Conservation (phyloP, 345 rosid genomes). For the Euphorbia lathyris region DNA sequence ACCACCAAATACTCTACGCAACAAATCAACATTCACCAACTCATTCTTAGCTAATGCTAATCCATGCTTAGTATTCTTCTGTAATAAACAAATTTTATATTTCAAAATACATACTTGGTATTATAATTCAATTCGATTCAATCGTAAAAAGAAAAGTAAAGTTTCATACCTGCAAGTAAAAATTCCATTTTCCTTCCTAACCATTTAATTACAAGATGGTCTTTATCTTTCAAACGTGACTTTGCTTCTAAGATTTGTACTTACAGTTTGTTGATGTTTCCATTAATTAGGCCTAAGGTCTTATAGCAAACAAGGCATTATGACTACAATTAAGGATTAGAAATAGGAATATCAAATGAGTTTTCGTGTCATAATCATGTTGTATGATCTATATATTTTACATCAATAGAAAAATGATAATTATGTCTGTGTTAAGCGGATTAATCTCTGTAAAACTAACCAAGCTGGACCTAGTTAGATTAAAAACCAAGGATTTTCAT, state of each 20-base stretch:
- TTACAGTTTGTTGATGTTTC: not conserved
- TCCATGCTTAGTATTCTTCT: not conserved
- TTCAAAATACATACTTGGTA: too few relatives aligned
- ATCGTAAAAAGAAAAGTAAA: too few relatives aligned
- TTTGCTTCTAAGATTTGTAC: constrained; percentile 8
- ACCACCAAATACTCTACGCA: not conserved
- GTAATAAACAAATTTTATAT: not conserved
- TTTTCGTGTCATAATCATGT: too few relatives aligned
- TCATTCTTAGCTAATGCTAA: not conserved
- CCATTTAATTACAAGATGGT: not conserved
- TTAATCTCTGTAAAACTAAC: too few relatives aligned
- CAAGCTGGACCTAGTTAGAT: constrained; percentile 4
- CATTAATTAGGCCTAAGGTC: constrained; percentile 10
- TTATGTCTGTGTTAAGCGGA: too few relatives aligned
- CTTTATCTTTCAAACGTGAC: not conserved
- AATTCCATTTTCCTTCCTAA: too few relatives aligned
- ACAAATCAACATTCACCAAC: not conserved
- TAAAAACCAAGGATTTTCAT: not conserved
- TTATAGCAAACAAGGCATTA: constrained; percentile 10
- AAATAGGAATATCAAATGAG: too few relatives aligned
- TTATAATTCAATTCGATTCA: too few relatives aligned
- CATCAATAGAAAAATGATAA: too few relatives aligned
- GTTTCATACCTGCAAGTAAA: too few relatives aligned
- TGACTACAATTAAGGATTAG: not conserved
- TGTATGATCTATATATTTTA: too few relatives aligned